Evolutionary conservation across 179 eudicot genomes (phyloP).

Genomic region (Drosera spatulata): DNA sequence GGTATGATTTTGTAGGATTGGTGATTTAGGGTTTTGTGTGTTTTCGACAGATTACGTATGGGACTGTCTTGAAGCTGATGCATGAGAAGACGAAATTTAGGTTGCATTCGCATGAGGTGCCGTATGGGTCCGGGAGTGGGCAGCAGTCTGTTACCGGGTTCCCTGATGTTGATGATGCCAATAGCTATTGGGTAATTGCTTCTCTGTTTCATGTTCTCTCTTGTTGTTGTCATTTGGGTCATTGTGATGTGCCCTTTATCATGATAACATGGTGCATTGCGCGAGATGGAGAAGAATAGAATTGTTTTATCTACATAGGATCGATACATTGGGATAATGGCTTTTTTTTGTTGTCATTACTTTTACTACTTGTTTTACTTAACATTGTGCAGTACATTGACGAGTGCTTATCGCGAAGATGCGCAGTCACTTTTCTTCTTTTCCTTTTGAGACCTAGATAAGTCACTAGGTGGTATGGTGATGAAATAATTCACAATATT

Average conservation of each 20-base stretch:
- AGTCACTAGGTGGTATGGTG: too few species aligned
- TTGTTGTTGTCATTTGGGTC: not conserved
- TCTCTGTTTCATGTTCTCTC: constrained; percentile 2
- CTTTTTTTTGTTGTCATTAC: too few species aligned
- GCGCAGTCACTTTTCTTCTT: too few species aligned
- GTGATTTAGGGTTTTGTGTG: not conserved
- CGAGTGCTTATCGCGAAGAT: too few species aligned
- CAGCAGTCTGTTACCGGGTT: constrained; percentile 96
- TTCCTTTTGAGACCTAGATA: too few species aligned
- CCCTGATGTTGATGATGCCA: constrained; percentile 80
- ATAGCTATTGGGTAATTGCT: constrained; percentile 84
- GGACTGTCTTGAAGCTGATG: constrained; percentile 81
- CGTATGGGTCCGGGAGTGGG: constrained; percentile 99
- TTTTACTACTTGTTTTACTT: too few species aligned
- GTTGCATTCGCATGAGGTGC: constrained; percentile 92
- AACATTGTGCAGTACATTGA: too few species aligned
- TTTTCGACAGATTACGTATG: constrained; percentile 69
- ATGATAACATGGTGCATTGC: too few species aligned
- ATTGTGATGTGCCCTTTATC: not conserved
- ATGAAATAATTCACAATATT: too few species aligned
- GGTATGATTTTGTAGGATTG: not conserved
- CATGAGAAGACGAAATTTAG: constrained; percentile 79
- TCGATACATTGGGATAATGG: too few species aligned
- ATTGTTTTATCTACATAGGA: too few species aligned
- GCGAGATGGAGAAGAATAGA: too few species aligned